These are phyloP conservation scores for Porcisia hertigi DNA, from an alignment of 208 protist species.

Conservation along the genomic window DNA sequence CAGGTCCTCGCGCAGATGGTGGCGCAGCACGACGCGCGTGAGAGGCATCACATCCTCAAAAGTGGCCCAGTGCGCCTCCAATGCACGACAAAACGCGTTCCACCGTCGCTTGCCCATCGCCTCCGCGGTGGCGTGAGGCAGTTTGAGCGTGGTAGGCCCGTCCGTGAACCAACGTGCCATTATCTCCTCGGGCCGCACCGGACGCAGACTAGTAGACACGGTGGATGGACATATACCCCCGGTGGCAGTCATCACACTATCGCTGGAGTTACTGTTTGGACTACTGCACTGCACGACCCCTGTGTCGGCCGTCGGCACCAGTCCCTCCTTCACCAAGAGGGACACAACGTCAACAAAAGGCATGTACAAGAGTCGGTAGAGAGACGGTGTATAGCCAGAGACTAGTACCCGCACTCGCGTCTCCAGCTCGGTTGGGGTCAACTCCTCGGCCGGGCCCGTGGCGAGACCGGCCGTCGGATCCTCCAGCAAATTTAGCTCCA, in stretches of 20 bases:
- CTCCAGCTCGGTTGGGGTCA: slow-evolving; percentile 69
- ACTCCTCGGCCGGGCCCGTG: slow-evolving; percentile 67
- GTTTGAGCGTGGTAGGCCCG: slow-evolving; percentile 48
- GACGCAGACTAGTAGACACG: slow-evolving; percentile 11
- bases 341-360: slow-evolving; percentile 72
- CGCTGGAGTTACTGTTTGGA: background rate
- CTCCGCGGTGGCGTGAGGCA: slow-evolving; percentile 46
- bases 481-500: slow-evolving; percentile 79
- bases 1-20: slow-evolving; percentile 58
- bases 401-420: slow-evolving; percentile 62
- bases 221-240: background rate
- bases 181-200: slow-evolving; percentile 38
- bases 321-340: slow-evolving; percentile 44
- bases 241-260: background rate
- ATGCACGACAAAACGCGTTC: slow-evolving; percentile 32
- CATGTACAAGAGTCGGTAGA: slow-evolving; percentile 78
- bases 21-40: slow-evolving; percentile 49
- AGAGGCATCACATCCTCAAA: slow-evolving; percentile 71
- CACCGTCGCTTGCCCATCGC: slow-evolving; percentile 62
- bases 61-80: slow-evolving; percentile 45
- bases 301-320: slow-evolving; percentile 36
- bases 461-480: slow-evolving; percentile 86
- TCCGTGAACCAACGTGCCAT: slow-evolving; percentile 78
- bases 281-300: background rate
- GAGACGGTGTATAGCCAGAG: slow-evolving; percentile 44